A percentile compares a stretch with the other conserved stretches of the same genome.
Evolutionary conservation across 768 basidiomycete species (phyloP).

Genomic region (Suillus decipiens): DNA sequence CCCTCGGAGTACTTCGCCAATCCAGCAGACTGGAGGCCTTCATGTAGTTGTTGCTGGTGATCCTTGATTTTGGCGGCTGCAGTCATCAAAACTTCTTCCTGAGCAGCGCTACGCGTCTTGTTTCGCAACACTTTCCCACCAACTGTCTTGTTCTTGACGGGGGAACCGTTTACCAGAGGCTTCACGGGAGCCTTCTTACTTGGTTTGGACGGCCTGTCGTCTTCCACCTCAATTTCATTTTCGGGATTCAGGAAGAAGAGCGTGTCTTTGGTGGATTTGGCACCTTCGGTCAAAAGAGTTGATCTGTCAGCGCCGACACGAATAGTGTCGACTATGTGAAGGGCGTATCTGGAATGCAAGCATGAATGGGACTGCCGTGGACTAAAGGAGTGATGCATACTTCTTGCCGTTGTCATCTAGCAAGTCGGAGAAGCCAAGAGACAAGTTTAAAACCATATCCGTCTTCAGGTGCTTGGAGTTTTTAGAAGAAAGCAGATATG

Average conservation of each 20-base stretch:
- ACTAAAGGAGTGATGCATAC: constrained; percentile 41
- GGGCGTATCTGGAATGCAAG: constrained; percentile 63
- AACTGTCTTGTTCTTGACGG: constrained; percentile 70
- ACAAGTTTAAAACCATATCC: constrained; percentile 85
- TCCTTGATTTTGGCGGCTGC: constrained; percentile 78
- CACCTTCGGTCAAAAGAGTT: constrained; percentile 78
- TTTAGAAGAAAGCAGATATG: constrained; percentile 81
- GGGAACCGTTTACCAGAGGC: constrained; percentile 62
- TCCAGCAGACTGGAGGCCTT: constrained; percentile 74
- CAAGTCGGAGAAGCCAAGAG: constrained; percentile 84
- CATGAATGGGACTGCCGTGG: constrained; percentile 2
- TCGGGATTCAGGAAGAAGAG: constrained; percentile 80
- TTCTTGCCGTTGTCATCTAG: constrained; percentile 75
- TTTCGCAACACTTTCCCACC: constrained; percentile 87
- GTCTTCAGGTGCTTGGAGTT: constrained; percentile 68
- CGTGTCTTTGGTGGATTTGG: constrained; percentile 82
- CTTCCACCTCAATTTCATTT: constrained; percentile 50
- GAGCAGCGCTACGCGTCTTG: constrained; percentile 85
- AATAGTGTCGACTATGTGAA: constrained; percentile 89
- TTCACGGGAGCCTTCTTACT: constrained; percentile 52
- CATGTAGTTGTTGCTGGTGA: constrained; percentile 85
- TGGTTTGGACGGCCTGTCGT: constrained; percentile 56
- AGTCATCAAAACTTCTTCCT: constrained; percentile 81
- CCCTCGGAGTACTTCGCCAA: constrained; percentile 83
- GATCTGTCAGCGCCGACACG: constrained; percentile 69